Conservation (phyloP, 2,329 filamentous ascomycete genomes). For the Botrytis paeoniae region DNA sequence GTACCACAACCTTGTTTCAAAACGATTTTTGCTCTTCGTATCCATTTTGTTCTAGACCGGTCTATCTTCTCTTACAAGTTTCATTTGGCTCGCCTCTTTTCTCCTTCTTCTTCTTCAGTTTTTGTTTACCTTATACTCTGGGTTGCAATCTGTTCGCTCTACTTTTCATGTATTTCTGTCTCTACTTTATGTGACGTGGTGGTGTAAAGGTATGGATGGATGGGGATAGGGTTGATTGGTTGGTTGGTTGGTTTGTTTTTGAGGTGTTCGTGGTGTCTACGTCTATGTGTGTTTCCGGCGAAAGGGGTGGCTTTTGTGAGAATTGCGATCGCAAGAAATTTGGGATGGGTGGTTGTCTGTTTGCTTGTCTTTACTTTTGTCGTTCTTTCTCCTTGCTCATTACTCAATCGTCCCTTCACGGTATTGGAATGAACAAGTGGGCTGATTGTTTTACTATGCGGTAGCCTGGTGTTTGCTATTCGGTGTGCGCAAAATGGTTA, state of each 20-base stretch:
- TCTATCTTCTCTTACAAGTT: neutral
- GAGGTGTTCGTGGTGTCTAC: conserved; percentile 5
- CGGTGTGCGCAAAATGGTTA: neutral
- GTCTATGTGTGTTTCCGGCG: neutral
- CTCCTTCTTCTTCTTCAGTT: neutral
- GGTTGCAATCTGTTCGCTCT: neutral
- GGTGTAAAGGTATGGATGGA: neutral
- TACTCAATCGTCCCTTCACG: neutral
- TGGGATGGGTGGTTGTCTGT: neutral
- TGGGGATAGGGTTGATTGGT: neutral
- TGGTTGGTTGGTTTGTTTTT: neutral
- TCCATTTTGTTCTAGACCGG: neutral
- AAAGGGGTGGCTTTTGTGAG: conserved; percentile 10
- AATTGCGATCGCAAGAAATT: conserved; percentile 4
- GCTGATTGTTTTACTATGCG: neutral
- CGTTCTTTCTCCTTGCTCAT: neutral
- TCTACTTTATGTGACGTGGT: neutral
- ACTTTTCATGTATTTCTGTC: neutral
- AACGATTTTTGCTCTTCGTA: neutral
- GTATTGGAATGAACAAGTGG: neutral
- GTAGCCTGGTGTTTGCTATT: neutral
- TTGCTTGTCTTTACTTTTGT: neutral
- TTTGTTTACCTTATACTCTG: neutral
- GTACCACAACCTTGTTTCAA: conserved; percentile 7
- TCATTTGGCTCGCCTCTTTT: neutral